Evolutionary conservation across 164 flowering plant species (phyloP).

Genomic region (Umbilicus rupestris): DNA sequence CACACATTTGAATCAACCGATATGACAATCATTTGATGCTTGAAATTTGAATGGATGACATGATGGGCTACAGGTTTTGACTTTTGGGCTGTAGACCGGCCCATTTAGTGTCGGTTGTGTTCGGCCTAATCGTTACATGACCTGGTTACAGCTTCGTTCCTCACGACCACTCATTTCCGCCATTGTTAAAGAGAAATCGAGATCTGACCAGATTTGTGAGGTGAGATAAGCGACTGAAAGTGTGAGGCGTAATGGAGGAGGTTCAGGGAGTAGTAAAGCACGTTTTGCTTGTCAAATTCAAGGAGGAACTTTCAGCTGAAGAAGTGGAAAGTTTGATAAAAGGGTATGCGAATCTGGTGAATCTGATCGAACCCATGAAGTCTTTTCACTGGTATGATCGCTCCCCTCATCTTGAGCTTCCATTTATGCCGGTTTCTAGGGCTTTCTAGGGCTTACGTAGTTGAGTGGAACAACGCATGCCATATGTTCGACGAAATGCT

Average conservation of each 20-base stretch:
- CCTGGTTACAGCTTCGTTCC: no score
- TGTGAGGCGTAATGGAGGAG: constrained; percentile 38
- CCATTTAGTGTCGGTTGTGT: no score
- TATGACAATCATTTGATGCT: no score
- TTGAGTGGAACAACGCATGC: not conserved
- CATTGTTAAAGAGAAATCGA: no score
- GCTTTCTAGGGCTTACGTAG: no score
- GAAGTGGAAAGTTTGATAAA: constrained; percentile 51
- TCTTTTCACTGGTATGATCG: constrained; percentile 53
- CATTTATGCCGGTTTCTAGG: no score
- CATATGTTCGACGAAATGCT: not conserved
- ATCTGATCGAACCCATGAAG: constrained; percentile 61
- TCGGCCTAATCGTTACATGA: no score
- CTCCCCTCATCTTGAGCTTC: not conserved
- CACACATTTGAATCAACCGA: no score
- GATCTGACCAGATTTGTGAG: constrained; percentile 11
- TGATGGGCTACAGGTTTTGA: no score
- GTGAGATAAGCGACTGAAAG: constrained; percentile 31
- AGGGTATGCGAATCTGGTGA: constrained; percentile 57
- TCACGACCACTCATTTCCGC: no score
- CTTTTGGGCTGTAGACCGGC: no score
- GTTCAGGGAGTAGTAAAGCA: constrained; percentile 60
- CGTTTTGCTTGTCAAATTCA: constrained; percentile 61
- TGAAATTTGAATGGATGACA: no score
- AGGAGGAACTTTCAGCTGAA: constrained; percentile 38